These are phyloP conservation scores for Anthracocystis walkeri DNA, from an alignment of 1,284 basidiomycete genomes.

Conservation along the genomic window DNA sequence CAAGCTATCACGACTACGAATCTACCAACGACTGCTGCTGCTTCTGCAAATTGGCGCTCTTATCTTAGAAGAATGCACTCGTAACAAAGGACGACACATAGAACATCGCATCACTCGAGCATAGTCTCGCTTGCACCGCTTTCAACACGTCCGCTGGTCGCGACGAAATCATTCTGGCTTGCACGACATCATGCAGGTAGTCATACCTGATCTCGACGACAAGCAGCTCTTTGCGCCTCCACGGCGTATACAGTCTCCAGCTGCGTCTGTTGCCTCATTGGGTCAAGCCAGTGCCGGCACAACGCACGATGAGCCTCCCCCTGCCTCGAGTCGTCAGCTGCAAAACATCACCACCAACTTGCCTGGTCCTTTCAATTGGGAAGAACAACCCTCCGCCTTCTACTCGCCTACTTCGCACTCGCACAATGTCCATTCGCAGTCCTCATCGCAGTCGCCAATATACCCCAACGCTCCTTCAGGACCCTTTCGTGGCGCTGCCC, in stretches of 20 bases:
- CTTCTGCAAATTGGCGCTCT: too few relatives aligned
- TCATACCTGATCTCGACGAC: constrained; percentile 67
- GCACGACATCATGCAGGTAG: constrained; percentile 56
- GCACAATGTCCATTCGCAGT: constrained; percentile 14
- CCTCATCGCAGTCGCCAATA: constrained; percentile 28
- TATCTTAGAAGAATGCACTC: neutral
- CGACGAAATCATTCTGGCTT: neutral
- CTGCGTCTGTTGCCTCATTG: constrained; percentile 24
- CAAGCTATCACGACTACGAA: neutral
- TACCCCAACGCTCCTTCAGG: constrained; percentile 33
- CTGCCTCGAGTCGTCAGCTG: constrained; percentile 43
- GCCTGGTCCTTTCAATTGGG: constrained; percentile 13
- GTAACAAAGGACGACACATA: neutral
- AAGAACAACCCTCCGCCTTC: constrained; percentile 12
- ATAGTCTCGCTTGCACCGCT: too few relatives aligned
- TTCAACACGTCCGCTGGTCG: neutral
- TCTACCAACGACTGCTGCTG: neutral
- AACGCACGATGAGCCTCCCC: constrained; percentile 30
- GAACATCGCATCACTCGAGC: neutral
- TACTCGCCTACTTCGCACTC: constrained; percentile 18
- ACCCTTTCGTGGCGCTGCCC: constrained; percentile 50
- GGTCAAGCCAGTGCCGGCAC: constrained; percentile 14
- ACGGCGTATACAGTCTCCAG: constrained; percentile 31
- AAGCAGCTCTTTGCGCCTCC: constrained; percentile 53
- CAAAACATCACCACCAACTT: constrained; percentile 38